Percentiles rank a stretch among this genome's conserved stretches.
phyloP scores from a whole-genome alignment of 441 rosid genomes.

The Iberis amara region DNA sequence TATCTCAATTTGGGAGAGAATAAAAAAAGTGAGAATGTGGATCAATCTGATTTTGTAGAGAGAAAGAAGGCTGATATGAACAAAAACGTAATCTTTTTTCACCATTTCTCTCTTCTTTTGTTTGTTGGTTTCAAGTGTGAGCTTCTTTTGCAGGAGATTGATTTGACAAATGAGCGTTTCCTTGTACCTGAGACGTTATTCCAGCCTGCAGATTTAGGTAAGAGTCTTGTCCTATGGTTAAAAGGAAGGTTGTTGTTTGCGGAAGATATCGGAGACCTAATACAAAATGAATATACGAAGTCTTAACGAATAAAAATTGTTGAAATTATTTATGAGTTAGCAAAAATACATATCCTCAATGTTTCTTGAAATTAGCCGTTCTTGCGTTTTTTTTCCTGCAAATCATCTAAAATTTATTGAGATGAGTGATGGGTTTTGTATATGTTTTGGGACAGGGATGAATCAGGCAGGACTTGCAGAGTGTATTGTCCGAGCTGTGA shows the following conservation, averaged over 20 bases:
- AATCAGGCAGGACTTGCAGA: constrained; percentile 95
- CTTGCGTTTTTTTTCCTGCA: too few relatives aligned
- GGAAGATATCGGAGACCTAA: too few relatives aligned
- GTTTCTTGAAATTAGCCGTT: too few relatives aligned
- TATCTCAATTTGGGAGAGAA: constrained; percentile 36
- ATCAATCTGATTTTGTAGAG: constrained; percentile 33
- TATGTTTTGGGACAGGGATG: constrained; percentile 53
- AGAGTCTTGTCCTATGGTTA: background rate
- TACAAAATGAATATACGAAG: constrained; percentile 1
- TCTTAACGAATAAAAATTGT: too few relatives aligned
- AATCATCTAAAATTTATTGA: background rate
- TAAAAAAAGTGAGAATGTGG: constrained; percentile 24
- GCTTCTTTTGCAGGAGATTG: constrained; percentile 68
- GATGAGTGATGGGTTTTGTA: constrained; percentile 3
- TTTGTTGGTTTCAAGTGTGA: background rate
- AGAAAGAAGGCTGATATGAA: constrained; percentile 57
- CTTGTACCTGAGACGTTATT: constrained; percentile 93
- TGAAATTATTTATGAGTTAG: too few relatives aligned
- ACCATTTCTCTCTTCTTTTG: background rate
- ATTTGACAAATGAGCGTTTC: constrained; percentile 87
- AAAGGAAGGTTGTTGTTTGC: too few relatives aligned
- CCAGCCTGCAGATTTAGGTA: constrained; percentile 94
- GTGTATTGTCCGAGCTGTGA: constrained; percentile 88
- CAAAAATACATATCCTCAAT: too few relatives aligned
- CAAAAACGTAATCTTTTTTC: constrained; percentile 44